Percentiles rank a stretch among this genome's conserved stretches.
Conservation (phyloP, 257 asterid species). For the Jasminum sambac region DNA sequence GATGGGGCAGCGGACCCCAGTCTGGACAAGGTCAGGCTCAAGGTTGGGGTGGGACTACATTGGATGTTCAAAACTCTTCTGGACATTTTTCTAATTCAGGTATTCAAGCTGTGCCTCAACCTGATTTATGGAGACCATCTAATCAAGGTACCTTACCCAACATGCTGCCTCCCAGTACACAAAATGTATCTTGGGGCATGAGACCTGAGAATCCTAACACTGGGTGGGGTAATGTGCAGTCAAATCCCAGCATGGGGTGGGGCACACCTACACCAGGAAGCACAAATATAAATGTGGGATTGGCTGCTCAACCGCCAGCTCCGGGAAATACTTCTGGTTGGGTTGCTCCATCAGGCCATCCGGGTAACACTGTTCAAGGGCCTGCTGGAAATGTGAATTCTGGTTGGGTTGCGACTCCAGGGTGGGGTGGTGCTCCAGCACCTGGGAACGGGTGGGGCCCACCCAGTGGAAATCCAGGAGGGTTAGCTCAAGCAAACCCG, state of each 20-base stretch:
- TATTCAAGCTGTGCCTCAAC: constrained; percentile 42
- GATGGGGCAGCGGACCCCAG: constrained; percentile 41
- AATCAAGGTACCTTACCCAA: constrained; percentile 56
- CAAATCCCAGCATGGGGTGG: constrained; percentile 74
- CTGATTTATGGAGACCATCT: constrained; percentile 61
- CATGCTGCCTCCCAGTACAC: constrained; percentile 48
- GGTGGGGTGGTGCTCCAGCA: constrained; percentile 39
- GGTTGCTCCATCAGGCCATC: constrained; percentile 49
- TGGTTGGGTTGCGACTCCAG: constrained; percentile 56
- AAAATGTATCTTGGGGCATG: constrained; percentile 49
- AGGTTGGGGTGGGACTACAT: constrained; percentile 42
- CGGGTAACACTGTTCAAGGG: constrained; percentile 35
- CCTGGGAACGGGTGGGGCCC: constrained; percentile 55
- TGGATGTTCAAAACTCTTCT: constrained; percentile 53
- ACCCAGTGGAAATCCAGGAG: constrained; percentile 46
- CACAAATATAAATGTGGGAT: constrained; percentile 54
- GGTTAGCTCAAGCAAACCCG: constrained; percentile 39
- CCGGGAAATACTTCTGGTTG: constrained; percentile 54
- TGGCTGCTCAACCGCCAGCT: constrained; percentile 42
- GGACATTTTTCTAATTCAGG: constrained; percentile 51
- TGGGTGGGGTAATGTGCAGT: constrained; percentile 63
- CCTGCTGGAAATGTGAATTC: constrained; percentile 46
- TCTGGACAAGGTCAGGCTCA: constrained; percentile 53
- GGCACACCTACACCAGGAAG: constrained; percentile 46
- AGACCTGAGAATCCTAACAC: constrained; percentile 45